These are phyloP conservation scores for Magnusiomyces starmeri DNA, from an alignment of 1,139 yeast genomes.

Conservation along the genomic window DNA sequence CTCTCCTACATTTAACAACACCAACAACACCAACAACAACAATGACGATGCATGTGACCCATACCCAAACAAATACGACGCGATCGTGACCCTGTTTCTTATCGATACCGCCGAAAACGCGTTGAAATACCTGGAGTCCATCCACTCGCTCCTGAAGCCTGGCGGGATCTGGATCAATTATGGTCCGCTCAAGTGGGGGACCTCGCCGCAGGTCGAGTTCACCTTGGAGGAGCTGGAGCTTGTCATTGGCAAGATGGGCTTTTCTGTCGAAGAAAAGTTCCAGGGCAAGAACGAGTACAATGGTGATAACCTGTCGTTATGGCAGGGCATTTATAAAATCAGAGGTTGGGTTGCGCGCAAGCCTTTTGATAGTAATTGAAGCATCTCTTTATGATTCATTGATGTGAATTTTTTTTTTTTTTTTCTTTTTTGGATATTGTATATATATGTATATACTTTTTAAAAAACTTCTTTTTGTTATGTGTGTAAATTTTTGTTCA, in stretches of 20 bases:
- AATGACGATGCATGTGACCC: background rate
- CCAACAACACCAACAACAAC: background rate
- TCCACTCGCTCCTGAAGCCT: constrained; percentile 42
- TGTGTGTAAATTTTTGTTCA: too few relatives aligned
- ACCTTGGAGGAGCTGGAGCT: constrained; percentile 53
- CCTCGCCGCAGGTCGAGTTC: constrained; percentile 73
- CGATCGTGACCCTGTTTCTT: constrained; percentile 63
- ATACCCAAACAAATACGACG: constrained; percentile 23
- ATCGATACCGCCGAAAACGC: constrained; percentile 84
- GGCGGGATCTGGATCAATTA: constrained; percentile 70
- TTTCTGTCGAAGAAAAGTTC: constrained; percentile 46
- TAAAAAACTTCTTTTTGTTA: too few relatives aligned
- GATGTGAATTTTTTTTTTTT: background rate
- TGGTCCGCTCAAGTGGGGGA: constrained; percentile 85
- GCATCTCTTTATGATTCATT: background rate
- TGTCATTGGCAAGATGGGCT: constrained; percentile 52
- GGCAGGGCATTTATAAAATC: constrained; percentile 26
- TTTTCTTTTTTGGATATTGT: too few relatives aligned
- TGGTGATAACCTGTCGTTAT: constrained; percentile 26
- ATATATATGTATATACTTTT: too few relatives aligned
- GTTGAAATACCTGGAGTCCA: constrained; percentile 60
- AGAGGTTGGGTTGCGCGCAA: constrained; percentile 27
- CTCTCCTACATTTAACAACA: background rate
- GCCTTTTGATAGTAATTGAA: background rate
- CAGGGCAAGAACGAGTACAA: constrained; percentile 27